phyloP scores from a whole-genome alignment of 2,329 filamentous ascomycete genomes.

The Passalora sequoiae region DNA sequence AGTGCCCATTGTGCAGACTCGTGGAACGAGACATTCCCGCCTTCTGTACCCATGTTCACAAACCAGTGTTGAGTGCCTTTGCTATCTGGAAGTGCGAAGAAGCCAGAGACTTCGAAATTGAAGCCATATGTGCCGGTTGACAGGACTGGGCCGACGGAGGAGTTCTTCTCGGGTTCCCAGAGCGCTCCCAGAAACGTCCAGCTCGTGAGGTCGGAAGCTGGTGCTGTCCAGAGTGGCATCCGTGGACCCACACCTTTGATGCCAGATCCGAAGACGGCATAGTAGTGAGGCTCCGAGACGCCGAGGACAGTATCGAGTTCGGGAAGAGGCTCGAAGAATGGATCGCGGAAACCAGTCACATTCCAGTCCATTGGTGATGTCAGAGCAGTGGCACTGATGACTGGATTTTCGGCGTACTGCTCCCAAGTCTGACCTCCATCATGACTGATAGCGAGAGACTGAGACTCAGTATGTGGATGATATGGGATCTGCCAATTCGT shows the following conservation, averaged over 20 bases:
- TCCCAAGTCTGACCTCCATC: conserved; percentile 47
- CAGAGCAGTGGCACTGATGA: conserved; percentile 36
- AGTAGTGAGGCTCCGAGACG: conserved; percentile 42
- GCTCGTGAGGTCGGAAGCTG: conserved; percentile 40
- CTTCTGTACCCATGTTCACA: conserved; percentile 39
- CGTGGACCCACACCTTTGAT: conserved; percentile 45
- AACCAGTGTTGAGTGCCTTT: conserved; percentile 44
- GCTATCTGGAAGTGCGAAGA: conserved; percentile 42
- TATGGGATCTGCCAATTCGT: conserved; percentile 45
- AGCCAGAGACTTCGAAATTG: conserved; percentile 48
- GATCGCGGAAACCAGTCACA: conserved; percentile 40
- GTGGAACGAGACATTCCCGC: conserved; percentile 42
- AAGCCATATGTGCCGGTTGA: conserved; percentile 44
- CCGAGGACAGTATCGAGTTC: conserved; percentile 42
- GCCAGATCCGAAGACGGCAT: conserved; percentile 43
- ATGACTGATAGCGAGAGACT: conserved; percentile 42
- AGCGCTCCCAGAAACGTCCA: conserved; percentile 46
- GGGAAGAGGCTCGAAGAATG: conserved; percentile 34
- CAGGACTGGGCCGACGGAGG: conserved; percentile 38
- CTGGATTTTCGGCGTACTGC: conserved; percentile 43
- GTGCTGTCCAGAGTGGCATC: conserved; percentile 45
- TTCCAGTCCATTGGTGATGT: conserved; percentile 43
- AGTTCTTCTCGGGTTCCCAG: conserved; percentile 43
- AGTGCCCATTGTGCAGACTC: conserved; percentile 40
- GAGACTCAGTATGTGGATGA: conserved; percentile 42